Evolutionary conservation across 2,329 filamentous ascomycete species (phyloP).

Genomic region (Magnaporthiopsis poae): DNA sequence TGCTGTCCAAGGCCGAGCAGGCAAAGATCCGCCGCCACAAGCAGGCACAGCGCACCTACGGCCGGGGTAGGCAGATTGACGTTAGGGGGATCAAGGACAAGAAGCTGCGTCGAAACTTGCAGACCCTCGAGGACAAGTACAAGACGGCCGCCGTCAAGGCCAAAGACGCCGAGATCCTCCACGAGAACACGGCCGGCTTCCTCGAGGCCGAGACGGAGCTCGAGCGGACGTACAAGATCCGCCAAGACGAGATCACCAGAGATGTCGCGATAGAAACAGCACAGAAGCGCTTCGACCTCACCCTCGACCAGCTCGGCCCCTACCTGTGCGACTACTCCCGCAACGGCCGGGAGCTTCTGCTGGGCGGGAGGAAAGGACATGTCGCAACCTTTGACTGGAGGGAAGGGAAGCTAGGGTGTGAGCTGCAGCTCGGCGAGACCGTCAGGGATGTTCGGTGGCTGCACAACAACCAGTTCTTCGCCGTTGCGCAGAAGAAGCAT

Average conservation of each 20-base stretch:
- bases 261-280: constrained; percentile 73
- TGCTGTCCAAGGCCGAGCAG: constrained; percentile 41
- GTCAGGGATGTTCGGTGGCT: constrained; percentile 83
- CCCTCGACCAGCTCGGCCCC: constrained; percentile 70
- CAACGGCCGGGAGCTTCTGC: constrained; percentile 74
- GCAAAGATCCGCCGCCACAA: constrained; percentile 42
- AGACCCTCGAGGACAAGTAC: constrained; percentile 70
- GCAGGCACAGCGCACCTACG: constrained; percentile 68
- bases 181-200: constrained; percentile 78
- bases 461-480: constrained; percentile 90
- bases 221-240: constrained; percentile 84
- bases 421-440: constrained; percentile 77
- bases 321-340: constrained; percentile 83
- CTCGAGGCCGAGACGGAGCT: constrained; percentile 80
- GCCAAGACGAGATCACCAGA: constrained; percentile 72
- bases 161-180: constrained; percentile 88
- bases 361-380: constrained; percentile 87
- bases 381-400: constrained; percentile 95
- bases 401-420: constrained; percentile 79
- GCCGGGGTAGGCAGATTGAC: constrained; percentile 68
- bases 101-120: constrained; percentile 75
- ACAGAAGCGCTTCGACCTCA: constrained; percentile 86
- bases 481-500: constrained; percentile 90
- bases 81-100: constrained; percentile 71
- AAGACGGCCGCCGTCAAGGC: constrained; percentile 71